Base-by-base conservation (phyloP, 83 land plant species). In the Larix sibirica region DNA sequence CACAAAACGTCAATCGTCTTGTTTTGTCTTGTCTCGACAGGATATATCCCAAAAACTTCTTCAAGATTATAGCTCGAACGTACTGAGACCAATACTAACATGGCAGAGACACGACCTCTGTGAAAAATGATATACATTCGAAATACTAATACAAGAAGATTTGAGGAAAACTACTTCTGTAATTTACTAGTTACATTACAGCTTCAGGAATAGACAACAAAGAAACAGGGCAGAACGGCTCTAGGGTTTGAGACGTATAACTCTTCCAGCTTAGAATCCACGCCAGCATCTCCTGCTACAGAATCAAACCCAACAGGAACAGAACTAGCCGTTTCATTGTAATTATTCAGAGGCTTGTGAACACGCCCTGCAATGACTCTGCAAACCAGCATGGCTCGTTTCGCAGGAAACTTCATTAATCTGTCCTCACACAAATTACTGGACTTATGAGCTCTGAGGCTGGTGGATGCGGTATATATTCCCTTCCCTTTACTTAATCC, bases 291-390 rank as follows among this genome's bases (percentile, higher is more conserved):
- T 10, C 90, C 90, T 50, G 84, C 87, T 40, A 92, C 83, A 10
- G 98, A 95, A 71, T 95, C 98, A 82, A 62, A 95, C n/a, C 87
- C 87, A 80, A 79, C 74, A 8, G 20, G 16, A 16, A 69, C 66
- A 42, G 90, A 94, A 21, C 91, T 88, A 21, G 7, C 54, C 3
- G 74, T 10, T 13, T 79, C 85, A 56, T 56, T 13, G 14, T 13
- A 13, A 56, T 56, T 56, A 56, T 56, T 13, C 26, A 38, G 73
- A 40, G 64, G 62, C 90, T 85, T 93, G 86, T 88, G 92, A 76
- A 94, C 92, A 56, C 93, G 79, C 44, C 98, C 98, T 1, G 98
- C 98, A 21, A 95, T 95, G 21, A 95, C 98, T 73, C 98, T 64
- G 80, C 98, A 95, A 7, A 95, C 95, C 84, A 95, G 79, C 98